Evolutionary conservation across 176 grass and related monocot genomes (phyloP).

Genomic region (Eragrostis curvula): DNA sequence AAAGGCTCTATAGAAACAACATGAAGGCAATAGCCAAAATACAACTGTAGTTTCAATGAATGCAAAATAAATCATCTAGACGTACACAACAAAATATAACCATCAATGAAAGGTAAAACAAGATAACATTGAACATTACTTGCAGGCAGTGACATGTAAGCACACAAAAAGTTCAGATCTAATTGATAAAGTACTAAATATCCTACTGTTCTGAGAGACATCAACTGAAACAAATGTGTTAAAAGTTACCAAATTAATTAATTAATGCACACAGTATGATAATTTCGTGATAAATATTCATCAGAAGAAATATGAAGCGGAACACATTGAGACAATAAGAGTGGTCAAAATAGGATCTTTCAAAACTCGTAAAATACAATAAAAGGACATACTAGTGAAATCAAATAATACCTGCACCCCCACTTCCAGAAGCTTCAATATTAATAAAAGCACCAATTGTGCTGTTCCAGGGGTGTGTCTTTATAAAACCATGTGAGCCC

Average conservation of each 20-base stretch:
- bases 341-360: conserved; percentile 11
- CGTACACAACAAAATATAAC: neutral
- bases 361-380: conserved; percentile 14
- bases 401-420: conserved; percentile 73
- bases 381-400: conserved; percentile 32
- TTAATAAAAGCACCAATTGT: conserved; percentile 91
- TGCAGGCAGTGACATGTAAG: conserved; percentile 18
- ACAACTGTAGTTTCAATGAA: neutral
- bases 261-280: neutral
- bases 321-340: conserved; percentile 26
- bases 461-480: conserved; percentile 86
- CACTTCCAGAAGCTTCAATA: conserved; percentile 97
- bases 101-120: neutral
- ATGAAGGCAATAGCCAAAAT: conserved; percentile 6
- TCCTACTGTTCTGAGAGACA: conserved; percentile 26
- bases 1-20: neutral
- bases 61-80: conserved; percentile 25
- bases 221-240: conserved; percentile 8
- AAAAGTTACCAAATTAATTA: conserved; percentile 28
- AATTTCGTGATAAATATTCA: conserved; percentile 12
- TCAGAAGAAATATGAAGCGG: conserved; percentile 18
- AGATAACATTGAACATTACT: neutral
- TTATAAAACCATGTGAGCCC: conserved; percentile 98
- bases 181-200: neutral
- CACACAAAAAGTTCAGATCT: conserved; percentile 9